Conservation (phyloP, 345 rosid genomes). For the Citrus australasica region DNA sequence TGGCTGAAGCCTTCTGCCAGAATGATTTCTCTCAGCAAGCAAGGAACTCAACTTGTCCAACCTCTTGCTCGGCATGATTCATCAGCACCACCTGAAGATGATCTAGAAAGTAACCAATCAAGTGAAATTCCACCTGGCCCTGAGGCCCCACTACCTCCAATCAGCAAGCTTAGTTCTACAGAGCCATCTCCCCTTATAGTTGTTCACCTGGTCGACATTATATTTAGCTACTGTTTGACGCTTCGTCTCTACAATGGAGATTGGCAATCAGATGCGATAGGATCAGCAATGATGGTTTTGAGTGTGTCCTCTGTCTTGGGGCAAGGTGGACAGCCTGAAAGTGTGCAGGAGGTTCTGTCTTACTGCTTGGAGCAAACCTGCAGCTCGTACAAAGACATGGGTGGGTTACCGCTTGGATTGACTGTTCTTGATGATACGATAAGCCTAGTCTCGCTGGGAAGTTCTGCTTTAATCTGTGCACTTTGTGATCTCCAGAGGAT, state of each 20-base stretch:
- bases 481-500: slow-evolving; percentile 79
- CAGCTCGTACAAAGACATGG: slow-evolving; percentile 65
- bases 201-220: slow-evolving; percentile 68
- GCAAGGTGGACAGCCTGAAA: slow-evolving; percentile 61
- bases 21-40: slow-evolving; percentile 49
- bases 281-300: slow-evolving; percentile 53
- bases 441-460: slow-evolving; percentile 50
- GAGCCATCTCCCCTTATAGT: slow-evolving; percentile 73
- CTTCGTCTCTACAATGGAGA: slow-evolving; percentile 88
- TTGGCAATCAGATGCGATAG: slow-evolving; percentile 67
- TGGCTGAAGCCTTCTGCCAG: slow-evolving; percentile 76
- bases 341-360: slow-evolving; percentile 54
- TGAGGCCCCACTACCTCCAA: slow-evolving; percentile 46
- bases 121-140: slow-evolving; percentile 73
- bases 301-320: slow-evolving; percentile 68
- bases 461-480: slow-evolving; percentile 51
- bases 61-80: slow-evolving; percentile 29
- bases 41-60: slow-evolving; percentile 65
- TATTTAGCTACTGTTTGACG: slow-evolving; percentile 76
- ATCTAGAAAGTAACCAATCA: slow-evolving; percentile 18
- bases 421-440: slow-evolving; percentile 60
- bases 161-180: slow-evolving; percentile 53
- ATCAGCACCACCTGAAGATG: slow-evolving; percentile 18
- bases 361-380: slow-evolving; percentile 78
- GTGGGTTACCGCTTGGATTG: slow-evolving; percentile 66